Base-by-base conservation (phyloP, 495 filamentous ascomycete species). In the Penicillium manginii region DNA sequence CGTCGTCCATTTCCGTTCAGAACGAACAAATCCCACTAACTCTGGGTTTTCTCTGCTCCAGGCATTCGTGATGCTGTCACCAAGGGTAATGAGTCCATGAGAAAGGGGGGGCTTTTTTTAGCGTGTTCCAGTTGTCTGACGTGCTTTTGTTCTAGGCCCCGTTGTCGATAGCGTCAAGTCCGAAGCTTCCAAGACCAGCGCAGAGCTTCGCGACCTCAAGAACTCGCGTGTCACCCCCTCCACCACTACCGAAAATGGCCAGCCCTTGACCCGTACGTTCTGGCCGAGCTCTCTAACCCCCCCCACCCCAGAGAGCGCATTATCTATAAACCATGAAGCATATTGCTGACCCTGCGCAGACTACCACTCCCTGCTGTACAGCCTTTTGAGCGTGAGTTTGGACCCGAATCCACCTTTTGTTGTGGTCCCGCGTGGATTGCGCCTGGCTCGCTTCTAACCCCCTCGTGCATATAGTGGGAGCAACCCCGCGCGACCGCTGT, bases 341-440 rank as follows among this genome's bases (percentile, higher is more conserved):
- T 21, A 7, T 19, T 35, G 19, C 48, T 58, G 35, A 50, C 35
- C 48, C 19, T 26, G 22, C 37, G 5, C 49, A 84, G 83, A 93
- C 76, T 99, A 97, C 75, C 94, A 98, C 78, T 97, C 92, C 33
- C 85, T 97, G 78, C 93, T 98, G 80, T 91, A 91, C 67, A 91
- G 90, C 73, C 83, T 99, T 53, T 74, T 99, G 58, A 88, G 85
- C 78, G 84, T 87, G 70, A 73, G 84, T 79, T 48, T 39, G 17
- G n/a, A 47, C 15, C 22, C 45, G 12, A 22, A 12, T 47, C 9
- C 26, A 10, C 21, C 15, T 47, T 32, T 39, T 56, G 8, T 40
- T 29, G 33, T 23, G 17, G 31, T 22, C 45, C 12, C 21, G 23
- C n/a, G 17, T 14, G 42, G 21, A 35, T 26, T 23, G 23, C 26